phyloP scores from a whole-genome alignment of 345 rosid species.

The Murraya koenigii region DNA sequence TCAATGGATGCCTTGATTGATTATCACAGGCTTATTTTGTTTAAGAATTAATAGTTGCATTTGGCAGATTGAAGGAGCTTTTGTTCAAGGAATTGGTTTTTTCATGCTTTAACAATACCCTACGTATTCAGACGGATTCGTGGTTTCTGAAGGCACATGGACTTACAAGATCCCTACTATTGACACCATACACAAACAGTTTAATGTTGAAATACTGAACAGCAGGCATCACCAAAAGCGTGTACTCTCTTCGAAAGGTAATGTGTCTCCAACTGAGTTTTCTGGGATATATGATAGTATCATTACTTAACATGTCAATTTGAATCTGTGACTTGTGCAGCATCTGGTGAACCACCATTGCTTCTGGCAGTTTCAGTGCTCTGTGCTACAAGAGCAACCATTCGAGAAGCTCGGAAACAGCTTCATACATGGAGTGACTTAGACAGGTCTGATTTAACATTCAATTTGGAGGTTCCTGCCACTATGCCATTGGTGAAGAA shows the following conservation, averaged over 20 bases:
- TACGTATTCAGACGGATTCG: conserved; percentile 73
- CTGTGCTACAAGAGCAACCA: conserved; percentile 78
- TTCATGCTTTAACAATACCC: conserved; percentile 88
- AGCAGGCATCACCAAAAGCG: conserved; percentile 74
- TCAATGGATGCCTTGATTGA: background rate
- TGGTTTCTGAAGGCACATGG: conserved; percentile 74
- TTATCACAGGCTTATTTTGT: background rate
- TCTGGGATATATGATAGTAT: background rate
- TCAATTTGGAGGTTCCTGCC: conserved; percentile 74
- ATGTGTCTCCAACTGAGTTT: background rate
- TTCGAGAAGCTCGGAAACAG: conserved; percentile 68
- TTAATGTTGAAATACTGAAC: conserved; percentile 70
- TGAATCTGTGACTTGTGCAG: conserved; percentile 31
- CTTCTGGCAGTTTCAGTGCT: conserved; percentile 81
- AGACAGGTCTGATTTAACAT: conserved; percentile 20
- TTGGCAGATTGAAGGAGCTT: conserved; percentile 91
- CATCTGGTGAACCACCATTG: conserved; percentile 91
- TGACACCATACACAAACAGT: conserved; percentile 73
- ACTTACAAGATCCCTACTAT: conserved; percentile 79
- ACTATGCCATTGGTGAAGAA: conserved; percentile 78
- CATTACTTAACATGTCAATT: background rate
- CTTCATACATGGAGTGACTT: conserved; percentile 44
- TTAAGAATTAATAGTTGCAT: background rate
- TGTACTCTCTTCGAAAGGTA: conserved; percentile 91
- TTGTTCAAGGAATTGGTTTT: conserved; percentile 90